Conservation (phyloP, 345 rosid species). For the Lumnitzera racemosa region DNA sequence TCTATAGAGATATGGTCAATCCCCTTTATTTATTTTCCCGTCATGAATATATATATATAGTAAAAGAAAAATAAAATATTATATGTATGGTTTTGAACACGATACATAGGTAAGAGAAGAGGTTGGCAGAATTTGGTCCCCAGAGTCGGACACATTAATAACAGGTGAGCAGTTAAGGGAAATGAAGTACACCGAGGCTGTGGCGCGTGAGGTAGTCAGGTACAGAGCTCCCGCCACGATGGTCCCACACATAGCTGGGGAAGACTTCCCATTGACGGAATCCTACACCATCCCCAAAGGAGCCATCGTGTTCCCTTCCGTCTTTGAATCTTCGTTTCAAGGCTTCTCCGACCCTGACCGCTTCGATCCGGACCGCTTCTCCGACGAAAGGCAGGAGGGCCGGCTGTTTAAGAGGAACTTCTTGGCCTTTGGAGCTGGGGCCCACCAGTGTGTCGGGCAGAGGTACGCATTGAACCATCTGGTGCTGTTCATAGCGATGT, state of each 20-base stretch:
- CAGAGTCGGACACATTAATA: constrained; percentile 47
- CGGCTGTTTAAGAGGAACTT: constrained; percentile 47
- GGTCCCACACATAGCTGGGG: constrained; percentile 75
- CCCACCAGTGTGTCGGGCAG: constrained; percentile 95
- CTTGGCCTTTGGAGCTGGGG: constrained; percentile 72
- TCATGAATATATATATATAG: no score
- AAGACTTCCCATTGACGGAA: constrained; percentile 56
- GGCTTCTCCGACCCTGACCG: constrained; percentile 62
- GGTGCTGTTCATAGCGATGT: constrained; percentile 70
- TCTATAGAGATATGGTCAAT: no score
- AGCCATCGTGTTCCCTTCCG: constrained; percentile 73
- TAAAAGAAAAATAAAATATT: no score
- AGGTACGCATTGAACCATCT: constrained; percentile 76
- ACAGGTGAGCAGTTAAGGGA: constrained; percentile 53
- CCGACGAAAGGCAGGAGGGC: constrained; percentile 50
- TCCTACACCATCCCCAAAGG: constrained; percentile 76
- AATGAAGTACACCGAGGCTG: constrained; percentile 76
- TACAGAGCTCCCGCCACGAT: constrained; percentile 72
- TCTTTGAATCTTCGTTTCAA: constrained; percentile 76
- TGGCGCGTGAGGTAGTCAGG: constrained; percentile 82
- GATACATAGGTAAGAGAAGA: constrained; percentile 48
- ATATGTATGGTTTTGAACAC: no score
- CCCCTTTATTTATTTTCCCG: no score
- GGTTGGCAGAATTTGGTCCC: constrained; percentile 62
- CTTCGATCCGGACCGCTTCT: constrained; percentile 77